Base-by-base conservation (phyloP, 176 grass and related monocot species). In the Rhipidocladum racemiflorum region DNA sequence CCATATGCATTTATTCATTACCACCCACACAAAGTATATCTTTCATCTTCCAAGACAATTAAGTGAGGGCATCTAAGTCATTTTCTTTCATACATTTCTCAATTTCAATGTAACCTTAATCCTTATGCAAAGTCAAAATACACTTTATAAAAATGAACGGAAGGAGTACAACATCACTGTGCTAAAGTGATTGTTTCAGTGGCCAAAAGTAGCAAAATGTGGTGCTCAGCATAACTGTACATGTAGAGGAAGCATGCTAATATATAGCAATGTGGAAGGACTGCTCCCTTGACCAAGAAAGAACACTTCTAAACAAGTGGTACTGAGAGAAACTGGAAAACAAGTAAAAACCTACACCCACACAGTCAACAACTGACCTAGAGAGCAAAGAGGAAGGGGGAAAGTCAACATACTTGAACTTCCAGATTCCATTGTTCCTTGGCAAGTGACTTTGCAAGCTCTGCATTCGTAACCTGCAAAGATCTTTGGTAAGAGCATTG, bases 381-480 rank as follows among this genome's bases (percentile, higher is more conserved):
- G 21, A 88, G 9, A 74, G 72, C 18, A 80, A 63, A 78, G 57
- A 40, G 66, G 15, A 76, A 78, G 30, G 7, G 61, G 54, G 64
- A 71, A 78, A 77, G 21, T 81, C 36, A 77, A 83, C 88, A 72
- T 90, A 95, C 96, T 76, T 91, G 88, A 81, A 93, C 64, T 77
- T 99, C 91, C 28, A 99, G 57, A 77, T 89, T 91, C 87, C 91
- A 90, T 83, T 99, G 91, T 68, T 86, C 83, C 50, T 75, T 90
- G 69, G 96, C 96, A 84, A 99, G 85, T 3, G 81, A 81, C 74
- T 84, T 99, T 32, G 96, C 85, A 61, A 99, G 96, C 56, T 99
- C 96, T 66, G 89, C 96, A 70, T 99, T 99, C 9, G 51, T 78
- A 77, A 84, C 91, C 96, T 99, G 88, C 6, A 71, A 81, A 77